Percentiles rank a stretch among this genome's conserved stretches.
Evolutionary conservation across 1,284 basidiomycete species (phyloP).

Genomic region (Leccinum griseonigrum): DNA sequence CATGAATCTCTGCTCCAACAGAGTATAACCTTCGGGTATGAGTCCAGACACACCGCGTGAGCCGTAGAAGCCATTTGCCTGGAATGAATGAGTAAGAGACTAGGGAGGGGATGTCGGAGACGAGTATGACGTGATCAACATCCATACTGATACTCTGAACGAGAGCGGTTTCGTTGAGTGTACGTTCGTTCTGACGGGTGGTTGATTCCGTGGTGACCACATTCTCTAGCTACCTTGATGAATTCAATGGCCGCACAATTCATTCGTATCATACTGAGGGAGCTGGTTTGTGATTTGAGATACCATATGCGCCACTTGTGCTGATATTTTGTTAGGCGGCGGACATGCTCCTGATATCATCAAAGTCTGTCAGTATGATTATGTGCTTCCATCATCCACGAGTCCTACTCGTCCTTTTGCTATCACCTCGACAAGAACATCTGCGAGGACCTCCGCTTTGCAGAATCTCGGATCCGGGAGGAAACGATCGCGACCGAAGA

Average conservation of each 20-base stretch:
- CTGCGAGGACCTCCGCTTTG: conserved; percentile 93
- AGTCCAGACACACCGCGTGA: conserved; percentile 87
- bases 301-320: background rate
- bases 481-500: conserved; percentile 99
- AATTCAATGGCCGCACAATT: conserved; percentile 90
- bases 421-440: conserved; percentile 80
- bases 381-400: conserved; percentile 96
- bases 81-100: conserved; percentile 11
- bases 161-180: conserved; percentile 93
- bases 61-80: conserved; percentile 96
- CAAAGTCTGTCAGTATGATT: conserved; percentile 85
- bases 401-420: conserved; percentile 96
- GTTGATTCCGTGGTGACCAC: conserved; percentile 7
- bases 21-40: conserved; percentile 94
- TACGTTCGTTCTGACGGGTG: conserved; percentile 31
- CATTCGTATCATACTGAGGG: conserved; percentile 98
- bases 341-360: conserved; percentile 99
- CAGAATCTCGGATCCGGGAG: conserved; percentile 94
- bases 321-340: conserved; percentile 54
- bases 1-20: conserved; percentile 86
- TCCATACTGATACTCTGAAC: conserved; percentile 96
- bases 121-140: conserved; percentile 94
- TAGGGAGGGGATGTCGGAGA: conserved; percentile 61
- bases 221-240: conserved; percentile 72
- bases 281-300: conserved; percentile 58